Evolutionary conservation across 441 rosid genomes (phyloP).

Genomic region (Populus hybrid): DNA sequence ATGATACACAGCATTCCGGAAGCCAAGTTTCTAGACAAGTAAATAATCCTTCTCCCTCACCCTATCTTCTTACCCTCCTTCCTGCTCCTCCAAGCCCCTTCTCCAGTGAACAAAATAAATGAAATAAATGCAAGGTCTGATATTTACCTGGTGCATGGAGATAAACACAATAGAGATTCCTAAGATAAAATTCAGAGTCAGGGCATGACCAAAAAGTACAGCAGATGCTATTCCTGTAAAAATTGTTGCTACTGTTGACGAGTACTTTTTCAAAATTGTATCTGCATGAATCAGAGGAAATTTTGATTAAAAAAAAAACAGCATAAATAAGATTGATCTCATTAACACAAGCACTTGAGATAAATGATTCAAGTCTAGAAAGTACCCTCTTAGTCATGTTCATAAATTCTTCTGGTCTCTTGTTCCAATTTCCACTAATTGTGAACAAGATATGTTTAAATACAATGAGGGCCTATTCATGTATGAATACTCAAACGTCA

Average conservation of each 20-base stretch:
- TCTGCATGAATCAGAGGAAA: slow-evolving; percentile 47
- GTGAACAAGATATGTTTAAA: not conserved
- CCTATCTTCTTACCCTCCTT: not conserved
- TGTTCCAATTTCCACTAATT: not conserved
- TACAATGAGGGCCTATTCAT: not conserved
- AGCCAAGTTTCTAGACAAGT: not conserved
- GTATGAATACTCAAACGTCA: not conserved
- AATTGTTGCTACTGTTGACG: slow-evolving; percentile 97
- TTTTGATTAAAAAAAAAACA: too few relatives aligned
- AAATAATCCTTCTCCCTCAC: not conserved
- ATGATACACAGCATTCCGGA: not conserved
- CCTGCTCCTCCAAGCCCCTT: not conserved
- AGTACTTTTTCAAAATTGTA: slow-evolving; percentile 98
- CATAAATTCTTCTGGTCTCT: not conserved
- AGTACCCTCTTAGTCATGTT: not conserved
- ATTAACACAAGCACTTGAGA: not conserved
- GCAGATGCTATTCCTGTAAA: slow-evolving; percentile 99
- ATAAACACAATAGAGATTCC: slow-evolving; percentile 96
- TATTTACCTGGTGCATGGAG: slow-evolving; percentile 95
- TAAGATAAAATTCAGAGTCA: slow-evolving; percentile 83
- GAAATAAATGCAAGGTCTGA: not conserved
- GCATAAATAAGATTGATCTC: not conserved
- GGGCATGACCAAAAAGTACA: slow-evolving; percentile 77
- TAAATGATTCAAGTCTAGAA: not conserved
- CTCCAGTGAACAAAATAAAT: not conserved